phyloP scores from a whole-genome alignment of 2,329 filamentous ascomycete species.

The Elsinoe fawcettii region DNA sequence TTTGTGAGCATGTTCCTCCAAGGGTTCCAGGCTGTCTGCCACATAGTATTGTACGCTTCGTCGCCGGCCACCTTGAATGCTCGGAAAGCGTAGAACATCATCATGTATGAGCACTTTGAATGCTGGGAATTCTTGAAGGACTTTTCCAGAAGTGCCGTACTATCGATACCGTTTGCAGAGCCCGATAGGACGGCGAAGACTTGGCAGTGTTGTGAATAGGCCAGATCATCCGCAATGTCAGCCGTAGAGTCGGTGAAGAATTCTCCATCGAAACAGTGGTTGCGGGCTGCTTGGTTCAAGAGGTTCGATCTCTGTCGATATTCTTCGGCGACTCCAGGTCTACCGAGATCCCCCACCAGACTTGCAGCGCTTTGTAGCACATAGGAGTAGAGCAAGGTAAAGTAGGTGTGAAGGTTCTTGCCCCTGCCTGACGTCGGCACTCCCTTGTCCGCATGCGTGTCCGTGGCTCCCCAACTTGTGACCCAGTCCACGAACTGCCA shows the following conservation, averaged over 20 bases:
- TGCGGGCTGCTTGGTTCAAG: conserved; percentile 23
- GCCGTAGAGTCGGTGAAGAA: conserved; percentile 33
- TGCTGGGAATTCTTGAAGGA: conserved; percentile 22
- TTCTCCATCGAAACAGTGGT: conserved; percentile 19
- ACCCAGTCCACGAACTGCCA: conserved; percentile 36
- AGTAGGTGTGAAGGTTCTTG: conserved; percentile 36
- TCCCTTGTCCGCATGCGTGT: conserved; percentile 31
- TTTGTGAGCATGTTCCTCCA: conserved; percentile 34
- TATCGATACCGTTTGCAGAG: conserved; percentile 21
- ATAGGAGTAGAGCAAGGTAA: conserved; percentile 28
- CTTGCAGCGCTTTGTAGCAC: conserved; percentile 32
- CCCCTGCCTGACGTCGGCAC: conserved; percentile 33
- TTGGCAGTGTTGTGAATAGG: conserved; percentile 34
- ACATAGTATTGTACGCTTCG: conserved; percentile 30
- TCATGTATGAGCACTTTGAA: conserved; percentile 22
- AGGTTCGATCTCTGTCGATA: conserved; percentile 25
- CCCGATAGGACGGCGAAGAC: conserved; percentile 32
- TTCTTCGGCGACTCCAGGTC: conserved; percentile 29
- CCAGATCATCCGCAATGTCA: conserved; percentile 23
- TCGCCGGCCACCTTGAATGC: conserved; percentile 31
- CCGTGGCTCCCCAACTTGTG: conserved; percentile 21
- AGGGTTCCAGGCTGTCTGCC: conserved; percentile 26
- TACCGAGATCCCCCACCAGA: conserved; percentile 29
- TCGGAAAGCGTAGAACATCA: conserved; percentile 37
- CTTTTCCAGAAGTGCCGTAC: conserved; percentile 24